Base-by-base conservation (phyloP, 371 early-diverging fungal genomes). In the Mucor mucedo region DNA sequence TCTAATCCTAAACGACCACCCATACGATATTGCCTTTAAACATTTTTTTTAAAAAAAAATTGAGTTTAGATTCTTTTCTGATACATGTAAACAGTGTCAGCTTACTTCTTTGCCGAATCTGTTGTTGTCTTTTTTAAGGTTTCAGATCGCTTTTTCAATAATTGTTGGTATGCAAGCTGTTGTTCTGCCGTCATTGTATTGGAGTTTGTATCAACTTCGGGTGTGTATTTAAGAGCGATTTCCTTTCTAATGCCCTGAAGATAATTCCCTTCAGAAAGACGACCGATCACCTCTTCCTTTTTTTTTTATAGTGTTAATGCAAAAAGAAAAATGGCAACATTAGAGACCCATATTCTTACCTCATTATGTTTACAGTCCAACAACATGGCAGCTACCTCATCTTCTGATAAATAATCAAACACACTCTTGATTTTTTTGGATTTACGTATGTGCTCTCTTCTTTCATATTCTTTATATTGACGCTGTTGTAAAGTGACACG, bases 401-500 rank as follows among this genome's bases (percentile, higher is more conserved):
- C 93, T 59, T 85, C 83, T 1, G 83, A 79, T 30, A 96, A 70
- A 67, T 91, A 89, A 30, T 86, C 86, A 72, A 87, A 93, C 60
- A 93, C 84, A 27, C 70, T 75, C 32, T 82, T 85, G 59, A 96
- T 87, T 55, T 88, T 92, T 62, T 74, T 80, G 16, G 89, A 84
- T 60, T 91, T 91, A 58, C 87, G 83, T n/a, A 77, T 78, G 67
- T 82, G 85, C 62, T 92, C 93, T 41, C 87, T 84, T 44, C 83
- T 76, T 70, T 93, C 92, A 73, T 85, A 91, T 60, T 90, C 92
- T 39, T 90, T 85, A 75, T 88, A 93, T 78, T 89, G 89, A 54
- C 86, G 83, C 65, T 93, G 95, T 70, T 95, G 95, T 39, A 94
- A 78, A 6, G 91, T 93, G 2, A 96, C 92, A 6, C 96, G 87